Evolutionary conservation across 306 rosid genomes (phyloP).

Genomic region (Albizia julibrissin): DNA sequence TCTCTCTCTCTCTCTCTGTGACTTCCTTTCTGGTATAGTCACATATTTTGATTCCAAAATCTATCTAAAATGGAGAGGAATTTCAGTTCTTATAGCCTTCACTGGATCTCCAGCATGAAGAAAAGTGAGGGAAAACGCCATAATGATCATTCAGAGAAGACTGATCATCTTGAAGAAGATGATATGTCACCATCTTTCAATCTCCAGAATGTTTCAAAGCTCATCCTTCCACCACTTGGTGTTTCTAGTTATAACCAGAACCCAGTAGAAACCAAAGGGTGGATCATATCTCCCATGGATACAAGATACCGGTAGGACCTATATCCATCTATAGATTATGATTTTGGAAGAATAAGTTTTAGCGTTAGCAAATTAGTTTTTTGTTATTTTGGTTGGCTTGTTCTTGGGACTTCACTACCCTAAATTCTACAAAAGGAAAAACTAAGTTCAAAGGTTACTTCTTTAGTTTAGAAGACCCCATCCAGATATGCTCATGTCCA

Average conservation of each 20-base stretch:
- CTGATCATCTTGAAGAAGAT: constrained; percentile 35
- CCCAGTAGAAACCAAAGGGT: constrained; percentile 43
- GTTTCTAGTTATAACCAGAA: constrained; percentile 58
- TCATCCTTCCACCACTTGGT: constrained; percentile 93
- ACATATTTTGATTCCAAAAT: background rate
- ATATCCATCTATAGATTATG: background rate
- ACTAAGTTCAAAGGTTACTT: background rate
- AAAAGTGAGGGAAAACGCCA: constrained; percentile 18
- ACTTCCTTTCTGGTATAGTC: background rate
- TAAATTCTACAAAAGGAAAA: background rate
- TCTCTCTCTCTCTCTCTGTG: background rate
- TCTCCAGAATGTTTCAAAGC: constrained; percentile 68
- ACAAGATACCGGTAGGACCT: constrained; percentile 77
- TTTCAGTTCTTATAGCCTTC: constrained; percentile 31
- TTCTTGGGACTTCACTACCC: background rate
- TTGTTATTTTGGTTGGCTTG: background rate
- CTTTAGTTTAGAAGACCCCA: background rate
- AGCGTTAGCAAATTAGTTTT: background rate
- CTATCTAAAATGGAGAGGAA: constrained; percentile 43
- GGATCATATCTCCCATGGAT: constrained; percentile 83
- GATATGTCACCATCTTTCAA: constrained; percentile 40
- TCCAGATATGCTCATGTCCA: background rate
- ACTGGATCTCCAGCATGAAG: constrained; percentile 32
- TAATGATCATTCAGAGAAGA: constrained; percentile 5
- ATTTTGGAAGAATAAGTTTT: background rate